Evolutionary conservation across 2,329 filamentous ascomycete genomes (phyloP).

Genomic region (Phoma sp.): DNA sequence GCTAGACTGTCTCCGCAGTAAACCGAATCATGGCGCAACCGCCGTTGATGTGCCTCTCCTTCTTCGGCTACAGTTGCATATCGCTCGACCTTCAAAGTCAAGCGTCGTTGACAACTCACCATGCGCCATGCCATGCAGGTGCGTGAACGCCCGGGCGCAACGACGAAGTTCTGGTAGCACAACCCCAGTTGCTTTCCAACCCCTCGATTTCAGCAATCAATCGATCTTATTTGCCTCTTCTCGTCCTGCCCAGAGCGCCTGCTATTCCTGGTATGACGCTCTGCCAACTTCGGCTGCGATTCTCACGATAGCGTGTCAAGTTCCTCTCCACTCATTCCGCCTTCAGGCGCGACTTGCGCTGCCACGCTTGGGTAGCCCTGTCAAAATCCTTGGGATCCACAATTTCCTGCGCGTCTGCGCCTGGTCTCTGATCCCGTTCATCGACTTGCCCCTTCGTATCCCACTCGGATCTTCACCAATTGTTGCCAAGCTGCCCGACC

Average conservation of each 20-base stretch:
- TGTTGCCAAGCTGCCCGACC: constrained; percentile 36
- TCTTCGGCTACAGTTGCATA: constrained; percentile 43
- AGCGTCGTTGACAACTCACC: constrained; percentile 49
- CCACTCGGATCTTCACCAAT: constrained; percentile 31
- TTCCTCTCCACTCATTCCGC: constrained; percentile 39
- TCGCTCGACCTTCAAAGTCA: constrained; percentile 43
- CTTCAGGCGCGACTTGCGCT: constrained; percentile 44
- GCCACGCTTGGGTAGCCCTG: constrained; percentile 27
- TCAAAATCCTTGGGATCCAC: constrained; percentile 33
- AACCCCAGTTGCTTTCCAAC: constrained; percentile 43
- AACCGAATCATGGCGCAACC: constrained; percentile 43
- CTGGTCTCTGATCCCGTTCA: constrained; percentile 39
- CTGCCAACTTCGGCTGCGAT: constrained; percentile 42
- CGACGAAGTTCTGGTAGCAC: constrained; percentile 42
- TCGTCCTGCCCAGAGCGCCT: constrained; percentile 37
- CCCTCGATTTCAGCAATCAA: constrained; percentile 47
- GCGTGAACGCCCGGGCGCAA: constrained; percentile 40
- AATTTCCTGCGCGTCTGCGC: constrained; percentile 31
- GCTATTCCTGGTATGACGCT: constrained; percentile 43
- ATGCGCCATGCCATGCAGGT: constrained; percentile 47
- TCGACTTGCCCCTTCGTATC: constrained; percentile 29
- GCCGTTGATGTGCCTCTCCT: constrained; percentile 45
- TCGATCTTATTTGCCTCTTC: constrained; percentile 27
- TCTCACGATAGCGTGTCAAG: constrained; percentile 47
- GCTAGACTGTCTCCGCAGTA: constrained; percentile 36